A percentile compares a stretch with the other conserved stretches of the same genome.
phyloP scores from a whole-genome alignment of 441 rosid species.

The Rhodomyrtus psidioides region DNA sequence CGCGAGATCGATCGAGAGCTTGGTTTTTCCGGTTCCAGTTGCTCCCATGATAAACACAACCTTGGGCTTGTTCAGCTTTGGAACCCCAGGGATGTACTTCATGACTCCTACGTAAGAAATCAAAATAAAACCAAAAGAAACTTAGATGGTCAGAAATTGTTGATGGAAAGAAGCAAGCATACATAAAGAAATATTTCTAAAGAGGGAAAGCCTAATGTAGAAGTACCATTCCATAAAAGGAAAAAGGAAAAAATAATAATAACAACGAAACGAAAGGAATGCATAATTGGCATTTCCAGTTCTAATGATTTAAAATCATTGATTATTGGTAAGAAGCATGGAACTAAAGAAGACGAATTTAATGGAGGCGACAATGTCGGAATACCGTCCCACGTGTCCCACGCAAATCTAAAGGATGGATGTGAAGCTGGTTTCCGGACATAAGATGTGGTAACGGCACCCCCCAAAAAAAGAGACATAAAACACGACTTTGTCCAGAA shows the following conservation, averaged over 20 bases:
- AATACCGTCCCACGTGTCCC: background rate
- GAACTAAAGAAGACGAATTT: no score
- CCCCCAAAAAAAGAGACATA: background rate
- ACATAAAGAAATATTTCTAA: background rate
- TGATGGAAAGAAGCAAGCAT: background rate
- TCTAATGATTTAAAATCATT: background rate
- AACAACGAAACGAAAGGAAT: background rate
- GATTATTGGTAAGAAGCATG: background rate
- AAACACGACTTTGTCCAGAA: background rate
- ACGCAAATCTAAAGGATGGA: background rate
- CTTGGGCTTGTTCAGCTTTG: constrained; percentile 16
- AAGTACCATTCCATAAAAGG: no score
- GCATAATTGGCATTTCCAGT: background rate
- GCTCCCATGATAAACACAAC: constrained; percentile 1
- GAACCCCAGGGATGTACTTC: constrained; percentile 40
- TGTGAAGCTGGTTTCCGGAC: background rate
- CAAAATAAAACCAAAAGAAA: background rate
- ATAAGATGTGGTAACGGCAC: background rate
- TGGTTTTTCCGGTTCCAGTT: constrained; percentile 6
- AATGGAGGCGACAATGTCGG: background rate
- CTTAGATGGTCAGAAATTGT: background rate
- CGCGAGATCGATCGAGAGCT: background rate
- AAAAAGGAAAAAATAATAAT: no score
- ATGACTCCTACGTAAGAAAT: background rate
- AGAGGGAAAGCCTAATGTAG: no score